These are phyloP conservation scores for Vitis rupestris DNA, from an alignment of 164 flowering plant genomes.

Conservation along the genomic window DNA sequence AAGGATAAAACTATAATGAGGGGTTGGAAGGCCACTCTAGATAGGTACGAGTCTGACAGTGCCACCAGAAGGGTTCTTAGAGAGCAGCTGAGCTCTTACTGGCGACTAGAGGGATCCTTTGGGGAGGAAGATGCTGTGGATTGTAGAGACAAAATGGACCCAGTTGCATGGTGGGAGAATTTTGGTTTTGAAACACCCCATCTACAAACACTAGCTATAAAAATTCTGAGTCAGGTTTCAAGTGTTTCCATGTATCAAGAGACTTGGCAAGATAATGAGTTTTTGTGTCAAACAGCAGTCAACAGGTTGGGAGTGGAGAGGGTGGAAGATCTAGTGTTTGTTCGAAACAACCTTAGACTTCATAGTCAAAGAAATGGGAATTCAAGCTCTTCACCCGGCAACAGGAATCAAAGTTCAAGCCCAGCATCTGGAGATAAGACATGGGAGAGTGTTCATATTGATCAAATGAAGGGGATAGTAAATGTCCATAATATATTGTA, in stretches of 20 bases:
- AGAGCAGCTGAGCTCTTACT: constrained; percentile 42
- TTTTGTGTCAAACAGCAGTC: constrained; percentile 19
- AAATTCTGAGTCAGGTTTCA: constrained; percentile 34
- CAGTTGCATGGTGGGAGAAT: constrained; percentile 50
- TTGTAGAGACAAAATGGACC: constrained; percentile 45
- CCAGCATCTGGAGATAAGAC: constrained; percentile 10
- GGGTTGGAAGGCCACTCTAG: constrained; percentile 43
- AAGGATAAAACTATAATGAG: constrained; percentile 41
- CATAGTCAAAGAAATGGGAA: constrained; percentile 15
- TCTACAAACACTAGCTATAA: constrained; percentile 37
- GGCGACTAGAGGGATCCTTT: constrained; percentile 40
- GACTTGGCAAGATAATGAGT: constrained; percentile 9
- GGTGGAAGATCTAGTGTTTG: constrained; percentile 32
- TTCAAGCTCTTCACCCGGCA: not conserved
- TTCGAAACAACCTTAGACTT: constrained; percentile 37
- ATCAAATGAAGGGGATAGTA: constrained; percentile 4
- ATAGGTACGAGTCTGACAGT: constrained; percentile 36
- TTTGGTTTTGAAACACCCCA: constrained; percentile 43
- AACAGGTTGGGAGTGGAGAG: constrained; percentile 20
- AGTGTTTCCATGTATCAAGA: constrained; percentile 27
- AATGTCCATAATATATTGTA: constrained; percentile 10
- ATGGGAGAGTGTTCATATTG: constrained; percentile 12
- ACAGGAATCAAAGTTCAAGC: constrained; percentile 8
- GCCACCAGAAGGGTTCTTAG: constrained; percentile 27
- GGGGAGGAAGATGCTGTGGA: constrained; percentile 51